These are phyloP conservation scores for Galium porrigens DNA, from an alignment of 305 asterid species.

Conservation along the genomic window DNA sequence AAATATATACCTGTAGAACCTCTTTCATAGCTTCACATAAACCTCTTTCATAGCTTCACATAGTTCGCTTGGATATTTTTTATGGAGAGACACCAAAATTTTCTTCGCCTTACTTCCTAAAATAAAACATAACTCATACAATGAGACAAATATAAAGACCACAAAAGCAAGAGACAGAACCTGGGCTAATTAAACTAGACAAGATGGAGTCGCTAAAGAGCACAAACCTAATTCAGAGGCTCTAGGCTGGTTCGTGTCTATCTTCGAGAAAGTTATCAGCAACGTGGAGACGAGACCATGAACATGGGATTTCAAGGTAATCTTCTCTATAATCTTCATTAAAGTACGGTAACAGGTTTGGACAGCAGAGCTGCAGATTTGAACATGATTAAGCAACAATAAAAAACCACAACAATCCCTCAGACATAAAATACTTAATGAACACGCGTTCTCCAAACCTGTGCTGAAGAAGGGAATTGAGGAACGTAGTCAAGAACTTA, in stretches of 20 bases:
- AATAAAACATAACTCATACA: constrained; percentile 4
- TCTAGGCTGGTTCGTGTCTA: constrained; percentile 26
- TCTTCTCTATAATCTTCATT: constrained; percentile 30
- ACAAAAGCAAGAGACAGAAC: neutral
- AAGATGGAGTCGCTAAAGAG: too few species aligned
- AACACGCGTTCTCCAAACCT: constrained; percentile 37
- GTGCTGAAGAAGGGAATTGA: constrained; percentile 63
- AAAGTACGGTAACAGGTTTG: constrained; percentile 33
- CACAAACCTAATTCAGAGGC: constrained; percentile 42
- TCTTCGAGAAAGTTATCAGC: constrained; percentile 32
- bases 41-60: too few species aligned
- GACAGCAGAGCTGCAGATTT: constrained; percentile 48
- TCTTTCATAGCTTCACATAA: constrained; percentile 41
- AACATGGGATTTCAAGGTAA: constrained; percentile 45
- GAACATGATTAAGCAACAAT: constrained; percentile 11
- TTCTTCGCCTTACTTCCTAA: constrained; percentile 43
- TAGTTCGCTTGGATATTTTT: constrained; percentile 61
- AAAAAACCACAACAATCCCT: neutral
- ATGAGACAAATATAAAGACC: constrained; percentile 11
- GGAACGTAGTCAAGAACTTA: constrained; percentile 45
- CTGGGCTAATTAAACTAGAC: too few species aligned
- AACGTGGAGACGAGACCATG: constrained; percentile 38
- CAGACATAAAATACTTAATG: neutral
- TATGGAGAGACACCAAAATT: constrained; percentile 42
- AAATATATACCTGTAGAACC: constrained; percentile 54